Evolutionary conservation across 345 rosid genomes (phyloP).

Genomic region (Salix brachista): DNA sequence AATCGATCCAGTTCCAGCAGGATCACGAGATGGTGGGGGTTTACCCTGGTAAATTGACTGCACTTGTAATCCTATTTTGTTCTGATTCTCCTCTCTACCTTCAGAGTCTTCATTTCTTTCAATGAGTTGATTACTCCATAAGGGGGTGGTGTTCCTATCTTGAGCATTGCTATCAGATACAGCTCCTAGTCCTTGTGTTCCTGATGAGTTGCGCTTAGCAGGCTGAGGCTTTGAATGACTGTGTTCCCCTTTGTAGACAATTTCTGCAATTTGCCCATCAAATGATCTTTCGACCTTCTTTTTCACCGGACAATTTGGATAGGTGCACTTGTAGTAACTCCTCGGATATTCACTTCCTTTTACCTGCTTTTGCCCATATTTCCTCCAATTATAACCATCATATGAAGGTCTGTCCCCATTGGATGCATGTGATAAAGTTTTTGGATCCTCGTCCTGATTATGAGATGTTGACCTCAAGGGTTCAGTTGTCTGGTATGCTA

Average conservation of each 20-base stretch:
- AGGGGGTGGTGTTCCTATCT: conserved; percentile 17
- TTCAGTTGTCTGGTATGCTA: conserved; percentile 30
- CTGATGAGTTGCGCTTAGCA: conserved; percentile 51
- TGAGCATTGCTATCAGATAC: conserved; percentile 41
- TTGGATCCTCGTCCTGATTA: conserved; percentile 43
- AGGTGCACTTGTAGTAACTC: conserved; percentile 92
- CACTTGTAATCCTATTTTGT: conserved; percentile 26
- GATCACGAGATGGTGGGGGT: conserved; percentile 27
- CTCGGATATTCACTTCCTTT: conserved; percentile 96
- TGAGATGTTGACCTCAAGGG: conserved; percentile 26
- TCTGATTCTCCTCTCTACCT: conserved; percentile 39
- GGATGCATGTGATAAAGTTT: conserved; percentile 19
- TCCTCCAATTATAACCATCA: conserved; percentile 98
- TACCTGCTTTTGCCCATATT: conserved; percentile 97
- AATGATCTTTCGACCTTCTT: conserved; percentile 92
- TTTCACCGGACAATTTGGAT: conserved; percentile 83
- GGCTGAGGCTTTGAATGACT: conserved; percentile 78
- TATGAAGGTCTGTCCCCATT: conserved; percentile 55
- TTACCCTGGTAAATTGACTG: conserved; percentile 25
- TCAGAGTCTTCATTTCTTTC: conserved; percentile 50
- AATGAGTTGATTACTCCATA: conserved; percentile 31
- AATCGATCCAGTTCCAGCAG: conserved; percentile 20
- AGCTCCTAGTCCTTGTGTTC: conserved; percentile 40
- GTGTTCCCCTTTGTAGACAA: conserved; percentile 93
- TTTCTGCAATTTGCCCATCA: conserved; percentile 86